Evolutionary conservation across 176 grass and related monocot genomes (phyloP).

Genomic region (Triticum urartu): DNA sequence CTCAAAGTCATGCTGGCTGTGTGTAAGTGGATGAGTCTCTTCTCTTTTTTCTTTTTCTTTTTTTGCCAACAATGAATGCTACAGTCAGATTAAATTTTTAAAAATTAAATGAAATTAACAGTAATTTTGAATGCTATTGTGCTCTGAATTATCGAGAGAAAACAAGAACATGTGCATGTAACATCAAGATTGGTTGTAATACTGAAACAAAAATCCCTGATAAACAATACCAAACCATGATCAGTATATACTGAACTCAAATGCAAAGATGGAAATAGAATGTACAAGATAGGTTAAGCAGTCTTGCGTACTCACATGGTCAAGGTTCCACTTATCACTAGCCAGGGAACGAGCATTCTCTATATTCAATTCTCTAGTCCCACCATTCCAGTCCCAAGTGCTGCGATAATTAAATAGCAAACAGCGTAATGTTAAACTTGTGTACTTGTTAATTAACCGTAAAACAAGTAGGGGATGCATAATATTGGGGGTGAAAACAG

Average conservation of each 20-base stretch:
- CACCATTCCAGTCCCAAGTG: slow-evolving; percentile 82
- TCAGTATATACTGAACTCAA: neutral
- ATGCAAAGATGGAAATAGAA: neutral
- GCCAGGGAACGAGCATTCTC: slow-evolving; percentile 77
- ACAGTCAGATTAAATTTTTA: too few relatives aligned
- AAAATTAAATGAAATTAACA: too few relatives aligned
- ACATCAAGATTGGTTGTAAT: neutral
- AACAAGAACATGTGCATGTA: too few relatives aligned
- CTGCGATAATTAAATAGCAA: slow-evolving; percentile 45
- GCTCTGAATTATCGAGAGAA: too few relatives aligned
- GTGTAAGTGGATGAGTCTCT: too few relatives aligned
- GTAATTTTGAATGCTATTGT: too few relatives aligned
- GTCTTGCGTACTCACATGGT: slow-evolving; percentile 43
- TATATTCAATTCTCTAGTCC: slow-evolving; percentile 59
- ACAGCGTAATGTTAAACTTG: slow-evolving; percentile 8
- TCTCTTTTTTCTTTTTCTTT: too few relatives aligned
- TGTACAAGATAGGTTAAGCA: neutral
- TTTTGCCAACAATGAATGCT: too few relatives aligned
- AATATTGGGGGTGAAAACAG: neutral
- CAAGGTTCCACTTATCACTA: slow-evolving; percentile 76
- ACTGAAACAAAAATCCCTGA: neutral
- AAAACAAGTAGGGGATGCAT: neutral
- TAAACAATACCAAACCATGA: neutral
- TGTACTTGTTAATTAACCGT: neutral
- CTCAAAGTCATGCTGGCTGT: too few relatives aligned